Percentiles rank a stretch among this genome's conserved stretches.
Evolutionary conservation across 768 basidiomycete genomes (phyloP).

Genomic region (Cystobasidium onofrii): DNA sequence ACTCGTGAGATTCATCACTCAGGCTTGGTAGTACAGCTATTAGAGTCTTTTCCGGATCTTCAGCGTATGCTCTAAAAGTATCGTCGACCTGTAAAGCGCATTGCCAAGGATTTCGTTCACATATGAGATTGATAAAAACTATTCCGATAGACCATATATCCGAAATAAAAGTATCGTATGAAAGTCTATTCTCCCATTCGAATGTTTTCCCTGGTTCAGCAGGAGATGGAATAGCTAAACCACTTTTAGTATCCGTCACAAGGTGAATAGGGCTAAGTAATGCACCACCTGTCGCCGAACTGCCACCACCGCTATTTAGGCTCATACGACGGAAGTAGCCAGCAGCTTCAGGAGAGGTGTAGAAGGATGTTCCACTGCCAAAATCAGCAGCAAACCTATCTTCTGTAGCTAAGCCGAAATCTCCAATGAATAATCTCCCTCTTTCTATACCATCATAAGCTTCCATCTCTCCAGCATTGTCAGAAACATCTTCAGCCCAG

Average conservation of each 20-base stretch:
- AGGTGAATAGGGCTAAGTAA: constrained; percentile 5
- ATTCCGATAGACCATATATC: constrained; percentile 26
- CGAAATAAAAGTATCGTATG: background rate
- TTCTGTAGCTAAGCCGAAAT: constrained; percentile 17
- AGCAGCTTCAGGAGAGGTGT: constrained; percentile 16
- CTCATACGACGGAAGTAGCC: constrained; percentile 2
- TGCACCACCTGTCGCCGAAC: background rate
- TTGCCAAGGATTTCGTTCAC: constrained; percentile 25
- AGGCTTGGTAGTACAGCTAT: background rate
- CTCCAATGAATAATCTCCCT: constrained; percentile 4
- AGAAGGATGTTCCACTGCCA: constrained; percentile 13
- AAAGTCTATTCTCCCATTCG: background rate
- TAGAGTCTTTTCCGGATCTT: background rate
- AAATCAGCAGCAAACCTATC: constrained; percentile 5
- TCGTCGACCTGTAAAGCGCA: background rate
- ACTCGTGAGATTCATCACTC: background rate
- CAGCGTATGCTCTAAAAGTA: background rate
- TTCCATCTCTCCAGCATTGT: background rate
- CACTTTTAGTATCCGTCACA: background rate
- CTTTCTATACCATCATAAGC: background rate
- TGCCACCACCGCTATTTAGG: background rate
- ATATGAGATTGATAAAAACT: constrained; percentile 16
- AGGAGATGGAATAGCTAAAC: background rate
- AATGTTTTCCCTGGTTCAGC: background rate
- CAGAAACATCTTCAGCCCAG: background rate